Conservation (phyloP, 495 filamentous ascomycete genomes). For the Opeltia flavorubescens region DNA sequence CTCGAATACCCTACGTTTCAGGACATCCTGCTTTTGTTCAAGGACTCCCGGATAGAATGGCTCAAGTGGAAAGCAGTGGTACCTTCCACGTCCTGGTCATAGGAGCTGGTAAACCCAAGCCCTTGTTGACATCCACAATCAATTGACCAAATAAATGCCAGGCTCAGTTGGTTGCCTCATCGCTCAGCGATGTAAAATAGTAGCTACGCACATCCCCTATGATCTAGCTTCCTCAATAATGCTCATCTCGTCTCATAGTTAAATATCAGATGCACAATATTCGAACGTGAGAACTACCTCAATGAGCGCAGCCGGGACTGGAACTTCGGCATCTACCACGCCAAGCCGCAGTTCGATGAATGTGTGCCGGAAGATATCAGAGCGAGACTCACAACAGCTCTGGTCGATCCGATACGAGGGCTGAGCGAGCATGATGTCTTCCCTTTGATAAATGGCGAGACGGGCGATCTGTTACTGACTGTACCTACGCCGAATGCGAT, state of each 20-base stretch:
- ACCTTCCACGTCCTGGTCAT: conserved; percentile 1
- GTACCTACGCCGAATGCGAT: conserved; percentile 26
- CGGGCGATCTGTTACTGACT: conserved; percentile 29
- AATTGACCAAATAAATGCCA: background rate
- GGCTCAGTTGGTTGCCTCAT: conserved; percentile 1
- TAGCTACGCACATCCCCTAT: background rate
- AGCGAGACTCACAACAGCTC: conserved; percentile 21
- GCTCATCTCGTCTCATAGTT: background rate
- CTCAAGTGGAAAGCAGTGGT: background rate
- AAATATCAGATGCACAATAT: background rate
- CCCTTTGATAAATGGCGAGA: conserved; percentile 30
- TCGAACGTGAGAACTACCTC: conserved; percentile 1
- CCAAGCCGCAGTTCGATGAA: conserved; percentile 23
- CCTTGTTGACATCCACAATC: background rate
- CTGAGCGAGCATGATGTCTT: conserved; percentile 24
- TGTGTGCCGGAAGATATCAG: conserved; percentile 24
- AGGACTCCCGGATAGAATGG: too few species aligned
- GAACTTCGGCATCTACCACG: conserved; percentile 44
- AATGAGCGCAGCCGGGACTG: conserved; percentile 25
- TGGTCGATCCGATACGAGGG: conserved; percentile 26
- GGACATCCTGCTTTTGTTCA: too few species aligned
- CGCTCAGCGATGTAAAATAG: background rate
- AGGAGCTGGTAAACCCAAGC: background rate
- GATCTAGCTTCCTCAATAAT: background rate
- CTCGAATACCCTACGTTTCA: too few species aligned